Base-by-base conservation (phyloP, 305 asterid genomes). In the Rubia occidens region DNA sequence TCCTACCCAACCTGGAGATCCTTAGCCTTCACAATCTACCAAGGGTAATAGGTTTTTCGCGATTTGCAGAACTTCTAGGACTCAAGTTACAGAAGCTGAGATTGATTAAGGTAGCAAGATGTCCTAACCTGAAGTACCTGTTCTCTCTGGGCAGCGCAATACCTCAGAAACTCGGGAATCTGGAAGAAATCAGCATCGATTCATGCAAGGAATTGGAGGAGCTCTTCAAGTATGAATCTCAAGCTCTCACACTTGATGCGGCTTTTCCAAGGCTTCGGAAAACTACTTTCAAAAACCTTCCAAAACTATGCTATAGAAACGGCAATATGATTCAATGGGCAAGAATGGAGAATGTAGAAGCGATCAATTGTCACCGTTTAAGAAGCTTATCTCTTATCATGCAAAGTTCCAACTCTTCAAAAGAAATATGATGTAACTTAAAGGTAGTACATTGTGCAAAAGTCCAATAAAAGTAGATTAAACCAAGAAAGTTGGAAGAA, bases 241-340 rank as follows among this genome's bases (percentile, higher is more conserved):
- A 6, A 2, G 4, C 7, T 8, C 11, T 51, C 26, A 5, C 8
- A 6, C 62, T 18, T n/a, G 62, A 67, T 67, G 44, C 32, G 32
- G 29, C 32, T 15, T 32, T 53, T 51, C 63, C 71, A 5, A 51
- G 56, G 11, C 20, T 67, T 17, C 63, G n/a, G 71, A 51, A 17
- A 67, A 35, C 60, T 1, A 17, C 35, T 35, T 53, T 67, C n/a
- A 44, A 20, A 45, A 66, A 45, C 58, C 70, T 66, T 66, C 70
- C 71, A 63, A 54, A 68, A 54, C 40, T 32, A 17, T 13, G 49
- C 8, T 51, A 35, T 29, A 3, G 20, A 20, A 68, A 15, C 8
- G 11, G 7, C 7, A 11, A 17, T 53, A 15, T 10, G 17, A 0
- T 13, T 45, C 21, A 4, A n/a, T 51, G 71, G 62, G 63, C 62